phyloP scores from a whole-genome alignment of 768 basidiomycete species.

The Dacryopinax primogenitus region DNA sequence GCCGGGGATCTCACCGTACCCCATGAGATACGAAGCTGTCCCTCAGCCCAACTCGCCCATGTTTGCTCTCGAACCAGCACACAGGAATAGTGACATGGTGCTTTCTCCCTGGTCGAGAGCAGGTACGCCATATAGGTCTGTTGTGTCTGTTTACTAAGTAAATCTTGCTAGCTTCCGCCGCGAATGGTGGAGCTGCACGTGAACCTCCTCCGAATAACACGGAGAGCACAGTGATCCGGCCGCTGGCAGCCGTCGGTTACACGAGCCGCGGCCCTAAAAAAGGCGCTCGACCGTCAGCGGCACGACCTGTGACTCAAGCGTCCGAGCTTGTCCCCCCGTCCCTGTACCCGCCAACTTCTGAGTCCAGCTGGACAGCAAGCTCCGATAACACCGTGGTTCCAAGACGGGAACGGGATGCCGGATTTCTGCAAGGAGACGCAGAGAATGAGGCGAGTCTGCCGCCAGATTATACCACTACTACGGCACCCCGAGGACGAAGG shows the following conservation, averaged over 20 bases:
- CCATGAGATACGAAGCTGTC: neutral
- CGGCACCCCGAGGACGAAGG: neutral
- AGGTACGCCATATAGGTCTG: neutral
- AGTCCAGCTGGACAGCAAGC: neutral
- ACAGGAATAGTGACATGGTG: neutral
- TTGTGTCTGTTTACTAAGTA: neutral
- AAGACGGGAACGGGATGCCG: neutral
- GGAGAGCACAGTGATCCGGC: neutral
- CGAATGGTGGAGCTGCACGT: neutral
- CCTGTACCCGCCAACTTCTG: neutral
- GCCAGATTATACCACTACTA: neutral
- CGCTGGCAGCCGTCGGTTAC: neutral
- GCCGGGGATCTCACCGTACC: neutral
- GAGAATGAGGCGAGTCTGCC: neutral
- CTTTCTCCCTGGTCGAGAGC: neutral
- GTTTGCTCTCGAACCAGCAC: neutral
- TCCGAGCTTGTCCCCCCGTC: neutral
- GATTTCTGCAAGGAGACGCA: neutral
- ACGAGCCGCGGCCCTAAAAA: neutral
- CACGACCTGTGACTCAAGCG: neutral
- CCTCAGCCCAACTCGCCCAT: neutral
- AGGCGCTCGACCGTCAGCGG: neutral
- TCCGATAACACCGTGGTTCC: neutral
- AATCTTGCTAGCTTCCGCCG: neutral
- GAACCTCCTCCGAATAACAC: neutral